These are phyloP conservation scores for Phlyctochytrium bullatum DNA, from an alignment of 192 early-diverging fungal species.

Conservation along the genomic window DNA sequence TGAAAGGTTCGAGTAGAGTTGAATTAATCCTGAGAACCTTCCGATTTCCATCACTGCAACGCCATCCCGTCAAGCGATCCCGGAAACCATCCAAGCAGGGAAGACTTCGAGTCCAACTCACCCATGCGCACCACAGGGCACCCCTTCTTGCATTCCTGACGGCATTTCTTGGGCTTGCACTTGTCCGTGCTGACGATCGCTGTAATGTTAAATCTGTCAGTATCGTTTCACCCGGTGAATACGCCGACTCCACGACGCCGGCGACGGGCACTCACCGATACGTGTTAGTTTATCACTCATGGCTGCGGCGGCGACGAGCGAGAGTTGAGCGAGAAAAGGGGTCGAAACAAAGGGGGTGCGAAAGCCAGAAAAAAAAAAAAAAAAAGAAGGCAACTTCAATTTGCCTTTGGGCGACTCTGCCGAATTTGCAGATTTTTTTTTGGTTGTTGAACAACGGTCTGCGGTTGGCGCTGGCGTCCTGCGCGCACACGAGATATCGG, in stretches of 20 bases:
- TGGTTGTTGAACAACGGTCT: too few relatives aligned
- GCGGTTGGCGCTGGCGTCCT: too few relatives aligned
- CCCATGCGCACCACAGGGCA: slow-evolving; percentile 98
- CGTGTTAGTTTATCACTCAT: slow-evolving; percentile 89
- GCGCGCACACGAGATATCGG: too few relatives aligned
- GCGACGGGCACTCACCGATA: slow-evolving; percentile 60
- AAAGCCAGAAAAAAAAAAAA: too few relatives aligned
- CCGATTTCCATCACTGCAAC: background rate
- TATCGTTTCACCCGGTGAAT: background rate
- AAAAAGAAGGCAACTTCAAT: too few relatives aligned
- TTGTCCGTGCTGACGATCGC: slow-evolving; percentile 93
- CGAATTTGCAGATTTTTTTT: too few relatives aligned
- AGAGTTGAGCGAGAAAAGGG: too few relatives aligned
- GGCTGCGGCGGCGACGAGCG: too few relatives aligned
- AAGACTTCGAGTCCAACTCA: slow-evolving; percentile 51
- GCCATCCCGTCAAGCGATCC: background rate
- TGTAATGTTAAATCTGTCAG: too few relatives aligned
- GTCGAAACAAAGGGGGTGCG: too few relatives aligned
- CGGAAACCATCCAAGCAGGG: background rate
- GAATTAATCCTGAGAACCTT: too few relatives aligned
- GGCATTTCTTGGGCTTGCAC: slow-evolving; percentile 98
- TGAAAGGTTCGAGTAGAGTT: background rate
- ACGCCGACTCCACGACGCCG: background rate
- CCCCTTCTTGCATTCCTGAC: slow-evolving; percentile 95
- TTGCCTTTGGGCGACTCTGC: too few relatives aligned